These are phyloP conservation scores for Xylariaceae sp. DNA, from an alignment of 2,329 filamentous ascomycete species.

Conservation along the genomic window DNA sequence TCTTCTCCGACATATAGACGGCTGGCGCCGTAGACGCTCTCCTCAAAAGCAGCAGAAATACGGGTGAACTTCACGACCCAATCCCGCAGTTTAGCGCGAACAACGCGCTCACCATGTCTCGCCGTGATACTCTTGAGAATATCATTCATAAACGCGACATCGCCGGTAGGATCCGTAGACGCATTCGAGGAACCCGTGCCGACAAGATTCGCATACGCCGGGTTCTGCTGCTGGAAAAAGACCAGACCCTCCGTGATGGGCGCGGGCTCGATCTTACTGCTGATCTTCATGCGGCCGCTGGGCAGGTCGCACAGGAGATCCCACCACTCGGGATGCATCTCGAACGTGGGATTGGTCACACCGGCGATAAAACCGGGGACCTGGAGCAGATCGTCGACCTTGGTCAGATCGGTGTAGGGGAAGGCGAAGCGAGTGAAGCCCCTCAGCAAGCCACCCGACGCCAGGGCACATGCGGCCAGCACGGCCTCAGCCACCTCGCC, in stretches of 20 bases:
- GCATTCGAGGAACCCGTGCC: slow-evolving; percentile 31
- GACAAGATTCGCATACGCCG: slow-evolving; percentile 48
- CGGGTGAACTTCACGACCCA: slow-evolving; percentile 95
- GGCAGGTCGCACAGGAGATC: slow-evolving; percentile 91
- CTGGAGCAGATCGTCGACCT: slow-evolving; percentile 92
- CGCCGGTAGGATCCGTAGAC: slow-evolving; percentile 68
- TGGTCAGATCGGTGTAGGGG: slow-evolving; percentile 95
- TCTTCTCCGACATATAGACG: slow-evolving; percentile 80
- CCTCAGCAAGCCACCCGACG: slow-evolving; percentile 83
- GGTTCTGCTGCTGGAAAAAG: slow-evolving; percentile 81
- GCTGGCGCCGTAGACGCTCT: slow-evolving; percentile 88
- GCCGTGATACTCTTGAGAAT: slow-evolving; percentile 78
- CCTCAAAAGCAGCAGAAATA: slow-evolving; percentile 89
- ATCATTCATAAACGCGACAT: slow-evolving; percentile 82
- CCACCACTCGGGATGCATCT: slow-evolving; percentile 96
- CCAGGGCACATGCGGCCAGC: slow-evolving; percentile 88
- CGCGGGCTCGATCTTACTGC: slow-evolving; percentile 75
- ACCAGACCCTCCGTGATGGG: slow-evolving; percentile 76
- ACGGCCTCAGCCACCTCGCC: slow-evolving; percentile 98
- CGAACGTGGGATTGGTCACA: slow-evolving; percentile 95
- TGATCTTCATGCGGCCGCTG: slow-evolving; percentile 90
- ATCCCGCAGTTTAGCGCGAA: slow-evolving; percentile 86
- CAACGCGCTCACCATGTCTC: slow-evolving; percentile 81
- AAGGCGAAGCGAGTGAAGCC: slow-evolving; percentile 96
- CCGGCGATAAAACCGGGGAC: slow-evolving; percentile 97